Base-by-base conservation (phyloP, 2,329 filamentous ascomycete genomes). In the Phoma sp. region DNA sequence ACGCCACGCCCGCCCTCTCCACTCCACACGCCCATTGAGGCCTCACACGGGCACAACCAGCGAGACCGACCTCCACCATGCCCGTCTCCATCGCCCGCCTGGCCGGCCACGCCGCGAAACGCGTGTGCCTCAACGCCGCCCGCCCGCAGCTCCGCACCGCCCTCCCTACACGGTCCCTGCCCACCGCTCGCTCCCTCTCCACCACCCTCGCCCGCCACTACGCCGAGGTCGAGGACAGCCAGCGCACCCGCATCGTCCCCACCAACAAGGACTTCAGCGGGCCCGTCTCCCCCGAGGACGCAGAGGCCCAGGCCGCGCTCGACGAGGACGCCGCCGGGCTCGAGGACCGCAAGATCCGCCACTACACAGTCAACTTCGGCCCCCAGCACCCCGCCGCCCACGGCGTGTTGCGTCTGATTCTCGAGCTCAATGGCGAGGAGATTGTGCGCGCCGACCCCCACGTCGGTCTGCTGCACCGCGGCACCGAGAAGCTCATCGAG, bases 341-440 rank as follows among this genome's bases (percentile, higher is more conserved):
- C 82, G 47, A 82, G 84, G 66, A 78, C 81, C 78, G 94, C 78
- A 98, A 97, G 85, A 90, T 99, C 76, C 88, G 95, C 66, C 95
- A 99, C 81, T 99, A 99, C 82, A 99, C 95, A 6, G 94, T 99
- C 82, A 99, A 99, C 84, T 99, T 99, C 72, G 95, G 95, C 52
- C 95, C 95, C 63, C 95, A 99, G 84, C 95, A 99, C 83, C 95
- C 95, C 35, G 95, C 95, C 64, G 96, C 95, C 70, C 95, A 99
- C 85, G 95, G 95, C 73, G 95, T 99, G 86, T 81, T 99, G 80
- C 92, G 95, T 51, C 81, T 99, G 80, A 99, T 99, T 82, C 86
- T 99, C 70, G 95, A 99, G 79, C 85, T 99, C 75, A 97, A 92
- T 79, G 95, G 95, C 76, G 95, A 99, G 82, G 92, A 97, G 80